Evolutionary conservation across 345 rosid species (phyloP).

Genomic region (Erodium maritimum): DNA sequence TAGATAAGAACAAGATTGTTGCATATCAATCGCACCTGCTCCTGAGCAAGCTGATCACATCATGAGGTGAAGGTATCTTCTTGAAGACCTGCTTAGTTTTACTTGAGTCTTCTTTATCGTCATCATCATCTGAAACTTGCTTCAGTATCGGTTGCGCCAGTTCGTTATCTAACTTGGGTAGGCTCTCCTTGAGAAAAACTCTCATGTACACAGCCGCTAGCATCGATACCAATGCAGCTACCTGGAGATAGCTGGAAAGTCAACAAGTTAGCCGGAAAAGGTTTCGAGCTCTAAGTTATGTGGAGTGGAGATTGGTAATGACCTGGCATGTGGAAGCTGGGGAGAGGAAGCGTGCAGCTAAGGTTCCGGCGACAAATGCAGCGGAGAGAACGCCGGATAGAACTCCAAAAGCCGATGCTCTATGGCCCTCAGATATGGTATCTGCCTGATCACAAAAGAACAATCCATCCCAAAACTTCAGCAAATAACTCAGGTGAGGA

Average conservation of each 20-base stretch:
- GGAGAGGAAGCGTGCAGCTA: constrained; percentile 69
- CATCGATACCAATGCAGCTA: constrained; percentile 45
- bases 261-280: neutral
- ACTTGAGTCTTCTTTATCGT: constrained; percentile 11
- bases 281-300: neutral
- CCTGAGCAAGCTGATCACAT: constrained; percentile 35
- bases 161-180: constrained; percentile 7
- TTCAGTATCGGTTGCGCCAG: constrained; percentile 37
- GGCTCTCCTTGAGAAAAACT: constrained; percentile 51
- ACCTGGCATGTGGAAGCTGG: constrained; percentile 53
- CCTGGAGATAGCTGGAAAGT: constrained; percentile 18
- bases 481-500: neutral
- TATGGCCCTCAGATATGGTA: constrained; percentile 24
- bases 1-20: no score
- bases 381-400: constrained; percentile 44
- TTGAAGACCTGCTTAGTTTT: constrained; percentile 13
- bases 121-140: constrained; percentile 8
- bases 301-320: neutral
- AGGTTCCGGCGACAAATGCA: constrained; percentile 41
- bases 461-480: neutral
- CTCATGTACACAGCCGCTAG: constrained; percentile 67
- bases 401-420: constrained; percentile 64
- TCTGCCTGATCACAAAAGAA: constrained; percentile 45
- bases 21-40: constrained; percentile 30
- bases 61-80: constrained; percentile 48